Base-by-base conservation (phyloP, 2,329 filamentous ascomycete genomes). In the Aspergillus neoniger region DNA sequence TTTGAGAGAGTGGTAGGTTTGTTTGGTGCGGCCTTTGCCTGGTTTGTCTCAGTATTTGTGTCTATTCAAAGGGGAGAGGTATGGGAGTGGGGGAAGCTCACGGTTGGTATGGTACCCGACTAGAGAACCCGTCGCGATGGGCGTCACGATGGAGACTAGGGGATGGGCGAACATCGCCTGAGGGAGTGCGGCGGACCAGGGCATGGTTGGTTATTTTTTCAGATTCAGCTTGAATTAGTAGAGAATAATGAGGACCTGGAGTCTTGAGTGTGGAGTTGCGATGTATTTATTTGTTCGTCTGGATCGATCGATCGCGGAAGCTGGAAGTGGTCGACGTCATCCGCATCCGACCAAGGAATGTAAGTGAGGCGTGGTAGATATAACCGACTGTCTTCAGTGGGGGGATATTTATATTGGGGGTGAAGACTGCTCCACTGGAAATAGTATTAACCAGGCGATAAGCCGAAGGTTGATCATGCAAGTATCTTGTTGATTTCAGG, bases 1-100 rank as follows among this genome's bases (percentile, higher is more conserved):
- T 32, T 73, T 72, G 17, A 80, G 65, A 0, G 69, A 65, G 21
- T 64, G 43, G 67, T 81, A 80, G 41, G 73, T 75, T 30, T 68
- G 63, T 57, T 79, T 70, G 2, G 72, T 77, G 19, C 25, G 25
- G 19, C 68, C 67, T 53, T 68, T 69, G 17, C 71, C 73, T 53
- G 58, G 5, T 47, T 8, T 28, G 2, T 8, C 1, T 28, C 7
- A 28, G 25, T 28, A 3, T 8, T 28, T 28, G 25, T 28, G 7
- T 25, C 23, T 7, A 7, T 25, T 7, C 6, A 25, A 25, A 25
- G 23, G 23, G 6, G 25, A 25, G 25, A 28, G 25, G 25, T 8
- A 28, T 28, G 7, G 25, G 23, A 7, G 6, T 25, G 23, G 30
- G 30, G 30, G 23, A 30, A 38, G 64, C 71, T 57, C 60, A 73